Base-by-base conservation (phyloP, 2,329 filamentous ascomycete species). In the Phaeoacremonium minimum region DNA sequence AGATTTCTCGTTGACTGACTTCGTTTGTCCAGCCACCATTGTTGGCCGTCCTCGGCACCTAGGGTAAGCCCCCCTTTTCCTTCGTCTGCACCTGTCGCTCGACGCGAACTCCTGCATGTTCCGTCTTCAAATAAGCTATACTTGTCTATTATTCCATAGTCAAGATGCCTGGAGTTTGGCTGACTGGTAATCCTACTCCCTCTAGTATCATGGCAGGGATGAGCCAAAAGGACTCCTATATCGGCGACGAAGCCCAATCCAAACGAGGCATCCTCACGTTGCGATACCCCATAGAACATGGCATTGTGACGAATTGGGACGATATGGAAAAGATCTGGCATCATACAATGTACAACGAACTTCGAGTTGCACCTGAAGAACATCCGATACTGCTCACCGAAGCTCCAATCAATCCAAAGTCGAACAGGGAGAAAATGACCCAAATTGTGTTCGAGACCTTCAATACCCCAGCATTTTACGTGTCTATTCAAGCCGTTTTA, bases 271-370 rank as follows among this genome's bases (percentile, higher is more conserved):
- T 98, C 76, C 83, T 98, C 59, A 97, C 91, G 50, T 83, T 98
- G 67, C 85, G 93, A 79, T 98, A 98, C 77, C 93, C 93, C 66
- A 98, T 98, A 68, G 93, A 98, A 83, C 93, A 98, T 84, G 93
- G 93, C 93, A 91, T 98, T 61, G 93, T 98, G 67, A 98, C 93
- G 77, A 97, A 97, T 87, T 98, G 93, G 93, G 93, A 98, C 71
- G 93, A 97, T 73, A 97, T 97, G 93, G 93, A 97, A 81, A 97
- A 97, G 85, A 97, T 98, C 61, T 98, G 93, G 93, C 93, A 98
- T 74, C 93, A 98, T 87, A 97, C 93, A 66, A 98, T 98, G 83
- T 98, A 97, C 87, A 98, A 98, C 77, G 93, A 98, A 80, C 82
- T 98, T 65, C 91, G 93, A 91, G 93, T 98, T 52, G 93, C 93